These are phyloP conservation scores for Asterophora lycoperdoides DNA, from an alignment of 768 basidiomycete genomes.

Conservation along the genomic window DNA sequence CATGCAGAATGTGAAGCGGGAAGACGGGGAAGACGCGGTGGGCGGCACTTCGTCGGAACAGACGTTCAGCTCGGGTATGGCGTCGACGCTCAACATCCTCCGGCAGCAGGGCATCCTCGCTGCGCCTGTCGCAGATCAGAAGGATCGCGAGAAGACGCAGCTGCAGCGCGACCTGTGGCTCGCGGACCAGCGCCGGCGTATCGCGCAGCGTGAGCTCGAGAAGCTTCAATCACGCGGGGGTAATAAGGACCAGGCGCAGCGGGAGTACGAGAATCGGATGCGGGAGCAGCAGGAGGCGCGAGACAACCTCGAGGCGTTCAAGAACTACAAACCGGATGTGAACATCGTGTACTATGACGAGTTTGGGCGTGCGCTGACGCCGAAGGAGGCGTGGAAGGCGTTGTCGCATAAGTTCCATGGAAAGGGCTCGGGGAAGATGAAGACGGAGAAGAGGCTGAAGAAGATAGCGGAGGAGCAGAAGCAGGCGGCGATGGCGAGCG, in stretches of 20 bases:
- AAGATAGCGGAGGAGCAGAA: constrained; percentile 98
- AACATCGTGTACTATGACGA: constrained; percentile 97
- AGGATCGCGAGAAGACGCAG: constrained; percentile 78
- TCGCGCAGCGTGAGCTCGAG: constrained; percentile 79
- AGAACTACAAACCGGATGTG: constrained; percentile 94
- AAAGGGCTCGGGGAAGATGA: constrained; percentile 94
- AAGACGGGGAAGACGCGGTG: constrained; percentile 26
- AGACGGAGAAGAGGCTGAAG: constrained; percentile 94
- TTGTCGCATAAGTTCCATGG: constrained; percentile 98
- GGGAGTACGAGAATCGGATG: constrained; percentile 91
- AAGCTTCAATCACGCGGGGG: constrained; percentile 69
- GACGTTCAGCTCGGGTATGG: constrained; percentile 80
- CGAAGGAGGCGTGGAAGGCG: constrained; percentile 98
- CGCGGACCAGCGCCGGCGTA: constrained; percentile 72
- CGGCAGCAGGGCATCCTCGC: constrained; percentile 89
- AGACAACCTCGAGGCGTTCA: constrained; percentile 76
- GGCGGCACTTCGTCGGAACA: constrained; percentile 74
- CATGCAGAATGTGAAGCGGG: constrained; percentile 20
- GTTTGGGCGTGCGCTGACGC: constrained; percentile 80
- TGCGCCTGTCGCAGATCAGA: constrained; percentile 54
- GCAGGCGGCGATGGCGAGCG: constrained; percentile 88
- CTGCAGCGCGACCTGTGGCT: constrained; percentile 87
- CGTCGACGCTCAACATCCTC: constrained; percentile 82
- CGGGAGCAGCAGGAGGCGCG: constrained; percentile 91
- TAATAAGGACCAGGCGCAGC: constrained; percentile 87